phyloP scores from a whole-genome alignment of 2,329 filamentous ascomycete genomes.

The Fusarium sp. region DNA sequence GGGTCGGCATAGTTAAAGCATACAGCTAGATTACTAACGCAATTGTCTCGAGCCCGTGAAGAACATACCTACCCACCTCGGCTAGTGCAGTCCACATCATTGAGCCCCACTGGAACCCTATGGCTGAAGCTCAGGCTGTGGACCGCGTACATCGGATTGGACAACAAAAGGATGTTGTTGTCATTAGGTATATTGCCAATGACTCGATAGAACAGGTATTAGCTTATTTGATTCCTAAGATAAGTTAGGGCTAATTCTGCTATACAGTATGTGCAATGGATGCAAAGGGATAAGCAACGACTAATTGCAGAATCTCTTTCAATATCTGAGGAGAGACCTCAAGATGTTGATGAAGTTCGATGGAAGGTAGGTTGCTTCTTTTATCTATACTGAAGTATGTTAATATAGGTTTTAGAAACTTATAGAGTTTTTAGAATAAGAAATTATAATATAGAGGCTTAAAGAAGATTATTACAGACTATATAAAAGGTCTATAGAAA shows the following conservation, averaged over 20 bases:
- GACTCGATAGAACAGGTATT: not conserved
- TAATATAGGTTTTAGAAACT: not conserved
- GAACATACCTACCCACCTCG: too few relatives aligned
- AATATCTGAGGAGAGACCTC: not conserved
- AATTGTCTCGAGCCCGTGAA: too few relatives aligned
- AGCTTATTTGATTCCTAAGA: accelerated
- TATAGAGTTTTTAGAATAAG: not conserved
- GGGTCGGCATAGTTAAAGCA: too few relatives aligned
- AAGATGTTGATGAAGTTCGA: not conserved
- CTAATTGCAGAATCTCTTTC: not conserved
- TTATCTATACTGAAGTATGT: accelerated
- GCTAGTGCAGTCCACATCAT: not conserved
- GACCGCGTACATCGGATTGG: not conserved
- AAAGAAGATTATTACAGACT: too few relatives aligned
- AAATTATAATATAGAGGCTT: too few relatives aligned
- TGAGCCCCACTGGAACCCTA: not conserved
- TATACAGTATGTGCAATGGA: not conserved
- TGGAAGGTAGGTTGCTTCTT: not conserved
- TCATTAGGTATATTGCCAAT: not conserved
- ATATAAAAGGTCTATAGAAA: too few relatives aligned
- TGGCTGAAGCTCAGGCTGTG: not conserved
- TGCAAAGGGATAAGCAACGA: not conserved
- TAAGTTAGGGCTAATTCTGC: not conserved
- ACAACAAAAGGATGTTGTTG: not conserved
- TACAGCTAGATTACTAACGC: too few relatives aligned